A percentile compares a stretch with the other conserved stretches of the same genome.
These are phyloP conservation scores for Biscogniauxia sp. DNA, from an alignment of 2,329 filamentous ascomycete species.

Conservation along the genomic window DNA sequence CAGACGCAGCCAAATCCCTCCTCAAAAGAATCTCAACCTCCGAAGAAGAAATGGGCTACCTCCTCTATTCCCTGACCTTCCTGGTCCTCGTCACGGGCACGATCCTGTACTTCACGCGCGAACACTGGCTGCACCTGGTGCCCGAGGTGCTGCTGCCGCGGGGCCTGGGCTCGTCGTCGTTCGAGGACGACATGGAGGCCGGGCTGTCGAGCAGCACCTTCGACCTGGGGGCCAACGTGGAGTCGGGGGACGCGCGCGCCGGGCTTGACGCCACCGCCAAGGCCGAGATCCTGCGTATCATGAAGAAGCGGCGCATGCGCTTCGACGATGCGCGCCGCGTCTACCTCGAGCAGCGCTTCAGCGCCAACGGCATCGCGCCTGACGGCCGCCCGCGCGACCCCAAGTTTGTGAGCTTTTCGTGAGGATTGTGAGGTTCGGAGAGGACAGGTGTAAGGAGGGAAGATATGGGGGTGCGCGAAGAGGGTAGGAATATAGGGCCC, in stretches of 20 bases:
- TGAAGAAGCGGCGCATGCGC: slow-evolving; percentile 77
- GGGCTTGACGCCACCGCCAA: slow-evolving; percentile 82
- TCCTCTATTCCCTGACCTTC: slow-evolving; percentile 76
- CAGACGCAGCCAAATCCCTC: too few species aligned
- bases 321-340: slow-evolving; percentile 90
- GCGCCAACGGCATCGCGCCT: slow-evolving; percentile 80
- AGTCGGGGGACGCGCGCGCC: slow-evolving; percentile 71
- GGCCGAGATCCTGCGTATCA: slow-evolving; percentile 79
- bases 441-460: background rate
- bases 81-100: slow-evolving; percentile 70
- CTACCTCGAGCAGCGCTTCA: slow-evolving; percentile 83
- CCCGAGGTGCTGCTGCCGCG: slow-evolving; percentile 53
- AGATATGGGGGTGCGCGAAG: background rate
- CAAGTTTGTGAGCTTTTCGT: slow-evolving; percentile 93
- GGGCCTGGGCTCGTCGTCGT: slow-evolving; percentile 58
- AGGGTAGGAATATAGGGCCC: background rate
- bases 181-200: slow-evolving; percentile 81
- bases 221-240: slow-evolving; percentile 77
- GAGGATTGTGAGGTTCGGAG: slow-evolving; percentile 21
- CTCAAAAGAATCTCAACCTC: too few species aligned
- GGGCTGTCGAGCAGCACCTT: slow-evolving; percentile 83
- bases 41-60: slow-evolving; percentile 63
- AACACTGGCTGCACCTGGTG: slow-evolving; percentile 70
- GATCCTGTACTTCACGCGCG: slow-evolving; percentile 76
- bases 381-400: slow-evolving; percentile 88